Evolutionary conservation across 2,329 filamentous ascomycete species (phyloP).

Genomic region (Aureobasidium sp.): DNA sequence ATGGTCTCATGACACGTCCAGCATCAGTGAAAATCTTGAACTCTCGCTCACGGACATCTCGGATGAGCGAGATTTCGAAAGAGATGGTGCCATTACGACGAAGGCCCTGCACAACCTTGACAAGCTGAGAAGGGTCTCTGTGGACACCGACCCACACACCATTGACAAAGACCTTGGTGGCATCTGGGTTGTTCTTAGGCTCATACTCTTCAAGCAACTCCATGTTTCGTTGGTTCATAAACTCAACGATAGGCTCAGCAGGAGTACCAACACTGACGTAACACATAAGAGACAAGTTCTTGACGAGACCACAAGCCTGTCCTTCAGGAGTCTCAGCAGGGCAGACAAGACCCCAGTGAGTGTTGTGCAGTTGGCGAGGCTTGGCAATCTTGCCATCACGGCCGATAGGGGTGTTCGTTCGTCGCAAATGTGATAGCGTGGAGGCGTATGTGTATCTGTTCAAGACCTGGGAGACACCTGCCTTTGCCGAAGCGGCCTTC

Average conservation of each 20-base stretch:
- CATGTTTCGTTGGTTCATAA: constrained; percentile 94
- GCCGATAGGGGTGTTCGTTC: constrained; percentile 96
- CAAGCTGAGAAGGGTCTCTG: constrained; percentile 76
- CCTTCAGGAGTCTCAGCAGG: constrained; percentile 97
- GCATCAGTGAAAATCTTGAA: constrained; percentile 99
- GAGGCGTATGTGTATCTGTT: constrained; percentile 98
- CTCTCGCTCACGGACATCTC: constrained; percentile 93
- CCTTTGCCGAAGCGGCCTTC: constrained; percentile 90
- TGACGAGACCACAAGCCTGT: constrained; percentile 95
- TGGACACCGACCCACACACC: constrained; percentile 97
- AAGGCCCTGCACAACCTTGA: constrained; percentile 40
- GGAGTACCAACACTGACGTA: constrained; percentile 94
- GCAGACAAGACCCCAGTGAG: constrained; percentile 96
- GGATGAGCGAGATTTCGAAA: constrained; percentile 86
- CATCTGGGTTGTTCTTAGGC: constrained; percentile 61
- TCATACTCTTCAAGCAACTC: constrained; percentile 90
- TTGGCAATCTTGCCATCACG: constrained; percentile 98
- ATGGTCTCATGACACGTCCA: constrained; percentile 83
- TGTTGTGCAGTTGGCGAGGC: constrained; percentile 95
- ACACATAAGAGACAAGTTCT: constrained; percentile 96
- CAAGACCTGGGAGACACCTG: constrained; percentile 94
- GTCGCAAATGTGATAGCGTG: constrained; percentile 88
- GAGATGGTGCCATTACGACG: constrained; percentile 70
- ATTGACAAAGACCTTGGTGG: constrained; percentile 97
- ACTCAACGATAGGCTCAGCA: constrained; percentile 82